phyloP scores from a whole-genome alignment of 1,139 yeast genomes.

The Taphrina deformans region DNA sequence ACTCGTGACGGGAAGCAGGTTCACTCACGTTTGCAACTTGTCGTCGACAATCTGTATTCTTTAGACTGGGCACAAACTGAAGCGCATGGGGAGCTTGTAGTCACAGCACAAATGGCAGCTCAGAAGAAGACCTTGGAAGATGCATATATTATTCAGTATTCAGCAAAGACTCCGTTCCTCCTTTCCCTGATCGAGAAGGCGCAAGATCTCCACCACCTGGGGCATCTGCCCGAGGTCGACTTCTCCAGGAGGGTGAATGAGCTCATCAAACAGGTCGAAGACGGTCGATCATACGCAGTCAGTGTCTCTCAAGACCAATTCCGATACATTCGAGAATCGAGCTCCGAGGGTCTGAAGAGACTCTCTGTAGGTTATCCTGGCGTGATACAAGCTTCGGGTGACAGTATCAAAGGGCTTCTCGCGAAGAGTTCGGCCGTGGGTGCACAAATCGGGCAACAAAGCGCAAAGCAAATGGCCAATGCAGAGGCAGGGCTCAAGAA shows the following conservation, averaged over 20 bases:
- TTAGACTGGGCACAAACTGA: slow-evolving; percentile 12
- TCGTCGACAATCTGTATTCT: slow-evolving; percentile 27
- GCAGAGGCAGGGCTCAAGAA: not conserved
- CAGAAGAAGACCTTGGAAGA: not conserved
- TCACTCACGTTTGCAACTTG: slow-evolving; percentile 6
- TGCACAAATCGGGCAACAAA: not conserved
- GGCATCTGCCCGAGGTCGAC: slow-evolving; percentile 4
- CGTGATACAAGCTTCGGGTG: not conserved
- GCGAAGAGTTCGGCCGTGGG: not conserved
- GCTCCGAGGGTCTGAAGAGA: not conserved
- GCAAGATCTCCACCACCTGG: slow-evolving; percentile 1
- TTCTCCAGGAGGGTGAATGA: not conserved
- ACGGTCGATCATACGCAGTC: slow-evolving; percentile 4
- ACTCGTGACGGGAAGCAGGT: slow-evolving; percentile 1
- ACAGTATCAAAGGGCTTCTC: not conserved
- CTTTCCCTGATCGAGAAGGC: not conserved
- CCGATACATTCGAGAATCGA: not conserved
- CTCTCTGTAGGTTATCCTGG: not conserved
- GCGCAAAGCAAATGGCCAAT: not conserved
- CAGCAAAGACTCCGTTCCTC: not conserved
- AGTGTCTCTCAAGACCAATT: not conserved
- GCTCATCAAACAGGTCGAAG: slow-evolving; percentile 1
- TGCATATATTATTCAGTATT: slow-evolving; percentile 3
- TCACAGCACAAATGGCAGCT: not conserved
- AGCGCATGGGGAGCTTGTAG: slow-evolving; percentile 15